These are phyloP conservation scores for Thelonectria blattea DNA, from an alignment of 2,329 filamentous ascomycete species.

Conservation along the genomic window DNA sequence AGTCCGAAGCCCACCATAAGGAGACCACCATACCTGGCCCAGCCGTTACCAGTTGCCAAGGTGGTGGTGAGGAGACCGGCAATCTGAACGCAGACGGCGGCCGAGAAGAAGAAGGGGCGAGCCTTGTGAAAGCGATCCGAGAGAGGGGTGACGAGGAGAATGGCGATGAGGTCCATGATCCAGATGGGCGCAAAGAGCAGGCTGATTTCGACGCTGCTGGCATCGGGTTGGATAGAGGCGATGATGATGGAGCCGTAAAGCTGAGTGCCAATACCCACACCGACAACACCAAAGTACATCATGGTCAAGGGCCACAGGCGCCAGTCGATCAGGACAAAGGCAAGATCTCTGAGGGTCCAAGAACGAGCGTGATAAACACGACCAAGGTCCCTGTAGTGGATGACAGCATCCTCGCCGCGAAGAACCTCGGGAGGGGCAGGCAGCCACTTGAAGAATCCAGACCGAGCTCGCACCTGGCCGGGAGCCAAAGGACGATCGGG, in stretches of 20 bases:
- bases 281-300: slow-evolving; percentile 96
- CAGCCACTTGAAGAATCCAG: slow-evolving; percentile 66
- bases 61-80: slow-evolving; percentile 80
- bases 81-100: slow-evolving; percentile 79
- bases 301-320: slow-evolving; percentile 82
- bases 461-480: slow-evolving; percentile 61
- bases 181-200: slow-evolving; percentile 90
- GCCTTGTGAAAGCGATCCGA: slow-evolving; percentile 85
- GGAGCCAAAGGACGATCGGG: slow-evolving; percentile 81
- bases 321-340: slow-evolving; percentile 79
- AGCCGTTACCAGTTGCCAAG: slow-evolving; percentile 72
- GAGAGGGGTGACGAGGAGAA: slow-evolving; percentile 82
- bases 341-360: slow-evolving; percentile 76
- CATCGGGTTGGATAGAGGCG: slow-evolving; percentile 72
- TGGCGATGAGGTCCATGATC: slow-evolving; percentile 91
- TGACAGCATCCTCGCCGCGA: slow-evolving; percentile 74
- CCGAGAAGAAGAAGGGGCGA: slow-evolving; percentile 81
- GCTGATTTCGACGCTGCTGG: slow-evolving; percentile 78
- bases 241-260: slow-evolving; percentile 90
- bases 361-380: slow-evolving; percentile 77
- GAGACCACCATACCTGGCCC: slow-evolving; percentile 88
- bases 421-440: slow-evolving; percentile 74
- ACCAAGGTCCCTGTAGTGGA: slow-evolving; percentile 84
- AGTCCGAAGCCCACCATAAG: slow-evolving; percentile 89
- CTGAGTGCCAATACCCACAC: slow-evolving; percentile 89